Evolutionary conservation across 1,284 basidiomycete species (phyloP), one percentile per base, ranked within the genome.

Genomic region (Sporisorium sorghi): DNA sequence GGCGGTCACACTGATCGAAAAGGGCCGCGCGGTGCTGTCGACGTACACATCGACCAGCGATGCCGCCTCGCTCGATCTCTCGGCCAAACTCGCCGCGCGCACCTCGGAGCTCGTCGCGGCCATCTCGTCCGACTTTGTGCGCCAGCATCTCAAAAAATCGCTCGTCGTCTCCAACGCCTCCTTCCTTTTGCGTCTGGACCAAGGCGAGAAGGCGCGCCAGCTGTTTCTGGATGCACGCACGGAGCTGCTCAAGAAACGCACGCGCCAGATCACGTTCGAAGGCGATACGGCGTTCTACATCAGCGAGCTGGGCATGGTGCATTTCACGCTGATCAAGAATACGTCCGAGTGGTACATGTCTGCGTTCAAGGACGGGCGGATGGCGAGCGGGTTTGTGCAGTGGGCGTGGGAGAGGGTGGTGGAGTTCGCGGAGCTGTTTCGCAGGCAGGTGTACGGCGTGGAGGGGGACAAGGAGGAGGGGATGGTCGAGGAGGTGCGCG

Each of bases 261-360:
- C 93, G 14, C 87, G 95, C 44, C 90, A 90, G 81, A 97, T 98
- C 82, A 89, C 90, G 57, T 96, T 95, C 77, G 94, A 97, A 79
- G 96, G 96, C 1, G 91, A 96, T 78, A 89, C 93, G n/a, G 88
- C 88, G 7, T 87, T 90, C 53, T 95, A 85, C 76, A 82, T 95
- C 51, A 90, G 90, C 17, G 91, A 94, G 79, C 86, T 96, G 42
- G 89, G 92, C 0, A 88, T 93, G 56, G 91, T 96, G 0, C 89
- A 91, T 66, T 96, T 96, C 79, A 94, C 92, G 0, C 89, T 91
- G 8, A 91, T 96, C 85, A 94, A 94, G 84, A 93, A 99, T 83
- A 97, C 95, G 1, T 92, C 92, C 42, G 96, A 99, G 85, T 99
- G 96, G 97, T 99, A 94, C 85, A 88, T 97, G 82, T 91, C 91